Evolutionary conservation across 768 basidiomycete species (phyloP), one percentile per base, ranked within the genome.

Genomic region (Rhodotorula taiwanensis): DNA sequence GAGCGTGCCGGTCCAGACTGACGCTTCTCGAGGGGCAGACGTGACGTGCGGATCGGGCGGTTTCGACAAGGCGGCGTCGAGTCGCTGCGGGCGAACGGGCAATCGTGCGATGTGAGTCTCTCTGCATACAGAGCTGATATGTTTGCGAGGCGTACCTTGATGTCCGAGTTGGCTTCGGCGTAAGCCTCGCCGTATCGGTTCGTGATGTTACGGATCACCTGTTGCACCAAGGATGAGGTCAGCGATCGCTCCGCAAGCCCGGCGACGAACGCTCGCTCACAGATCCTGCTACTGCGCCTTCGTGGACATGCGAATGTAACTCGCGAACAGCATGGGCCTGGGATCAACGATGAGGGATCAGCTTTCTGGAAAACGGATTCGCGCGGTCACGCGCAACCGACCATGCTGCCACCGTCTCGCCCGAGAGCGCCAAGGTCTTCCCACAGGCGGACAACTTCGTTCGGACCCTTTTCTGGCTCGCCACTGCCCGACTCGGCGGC

Each of bases 101-200:
- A 25, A 15, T n/a, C n/a, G n/a, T n/a, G n/a, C n/a, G n/a, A n/a
- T n/a, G n/a, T n/a, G n/a, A 10, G 39, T 41, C 18, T 43, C 31
- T 18, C 23, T 49, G 27, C 28, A 20, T 9, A 18, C 3, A 27
- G n/a, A 18, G 23, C 14, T 20, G 33, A 39, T 16, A 39, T 9
- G 36, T 10, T 13, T 15, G 10, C 21, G 31, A 15, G 4, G 27
- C 62, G 16, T 18, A 65, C 64, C 33, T 55, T 44, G 27, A 65
- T 60, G 30, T 65, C 64, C 6, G 28, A 16, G 6, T 43, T 43
- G 6, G 64, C 39, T 21, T 56, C 54, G 20, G 45, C 52, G 39
- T 65, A 65, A 23, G 64, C 58, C 41, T 65, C 64, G n/a, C 59
- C 58, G 23, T 65, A 65, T 14, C 64, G 64, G 50, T 65, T 65